Evolutionary conservation across 1,139 yeast genomes (phyloP), one percentile per base, ranked within the genome.

Genomic region (Suhomyces choctaworum): DNA sequence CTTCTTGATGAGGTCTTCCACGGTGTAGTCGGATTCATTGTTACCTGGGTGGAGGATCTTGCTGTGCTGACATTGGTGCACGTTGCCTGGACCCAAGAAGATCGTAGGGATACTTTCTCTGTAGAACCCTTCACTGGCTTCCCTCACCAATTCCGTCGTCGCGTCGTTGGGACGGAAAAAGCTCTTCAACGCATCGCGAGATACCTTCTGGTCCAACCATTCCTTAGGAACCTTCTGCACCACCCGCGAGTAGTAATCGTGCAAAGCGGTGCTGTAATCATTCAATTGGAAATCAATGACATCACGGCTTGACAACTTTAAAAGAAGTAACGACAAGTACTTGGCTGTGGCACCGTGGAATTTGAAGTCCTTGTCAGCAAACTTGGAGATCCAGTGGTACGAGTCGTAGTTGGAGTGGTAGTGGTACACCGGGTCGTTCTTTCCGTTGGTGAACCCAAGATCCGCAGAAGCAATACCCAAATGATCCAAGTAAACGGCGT

Each of bases 351-450:
- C 64, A 45, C 72, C 75, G 45, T 82, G 89, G 40, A 62, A 62
- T 15, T 66, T 64, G 44, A 73, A 76, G 0, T 70, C 74, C 9
- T 76, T 73, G 51, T 82, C 90, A 12, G 76, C 72, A 48, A 60
- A 69, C n/a, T 61, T 58, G 22, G 69, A 62, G 59, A 81, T 62
- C 82, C 85, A 81, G 38, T 70, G 56, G 35, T 64, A 62, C 6
- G 82, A 71, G 50, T 82, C 88, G 49, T 68, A 80, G 36, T 68
- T 70, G 7, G 89, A 80, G 52, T 81, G 81, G 37, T 65, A 62
- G 43, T 78, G 84, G 44, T 73, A 70, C 8, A 78, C 61, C 7
- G 78, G 70, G 29, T 75, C 73, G 2, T 50, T 55, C 44, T 62
- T 29, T 50, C 58, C 46, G 60, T 51, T 53, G 14, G 42, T 42